Evolutionary conservation across 768 basidiomycete genomes (phyloP).

Genomic region (Mycena epipterygia): DNA sequence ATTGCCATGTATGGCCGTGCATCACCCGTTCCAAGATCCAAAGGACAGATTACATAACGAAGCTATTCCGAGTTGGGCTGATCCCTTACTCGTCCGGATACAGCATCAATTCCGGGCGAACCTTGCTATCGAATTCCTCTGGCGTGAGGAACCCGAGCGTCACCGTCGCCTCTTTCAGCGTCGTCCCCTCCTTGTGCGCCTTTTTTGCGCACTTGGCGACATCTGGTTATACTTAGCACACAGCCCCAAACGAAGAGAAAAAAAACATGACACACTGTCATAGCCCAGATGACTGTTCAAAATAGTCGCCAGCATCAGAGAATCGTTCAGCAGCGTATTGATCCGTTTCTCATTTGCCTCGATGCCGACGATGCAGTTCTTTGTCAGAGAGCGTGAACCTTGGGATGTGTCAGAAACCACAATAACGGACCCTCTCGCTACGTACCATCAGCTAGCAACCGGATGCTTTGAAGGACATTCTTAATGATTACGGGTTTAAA

Average conservation of each 20-base stretch:
- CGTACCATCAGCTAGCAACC: constrained; percentile 91
- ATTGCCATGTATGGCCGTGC: no score
- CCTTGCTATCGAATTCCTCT: constrained; percentile 96
- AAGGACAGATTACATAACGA: no score
- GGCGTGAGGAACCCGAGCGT: constrained; percentile 86
- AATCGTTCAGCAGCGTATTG: constrained; percentile 89
- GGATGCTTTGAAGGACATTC: constrained; percentile 96
- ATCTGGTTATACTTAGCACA: constrained; percentile 63
- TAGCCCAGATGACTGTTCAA: constrained; percentile 97
- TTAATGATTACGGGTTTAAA: constrained; percentile 99
- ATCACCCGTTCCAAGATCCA: no score
- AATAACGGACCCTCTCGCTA: constrained; percentile 15
- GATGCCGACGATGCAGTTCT: constrained; percentile 97
- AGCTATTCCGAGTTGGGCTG: background rate
- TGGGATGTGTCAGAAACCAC: constrained; percentile 29
- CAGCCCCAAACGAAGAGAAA: background rate
- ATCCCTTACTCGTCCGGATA: constrained; percentile 60
- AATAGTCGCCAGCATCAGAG: constrained; percentile 97
- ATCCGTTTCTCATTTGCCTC: constrained; percentile 97
- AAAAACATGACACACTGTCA: constrained; percentile 80
- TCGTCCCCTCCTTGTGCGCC: constrained; percentile 98
- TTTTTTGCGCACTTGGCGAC: constrained; percentile 99
- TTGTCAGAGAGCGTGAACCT: constrained; percentile 94
- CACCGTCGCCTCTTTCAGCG: constrained; percentile 95
- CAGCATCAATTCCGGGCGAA: constrained; percentile 92